Conservation (phyloP, 352 stramenopile species). For the Globisporangium radiosum region DNA sequence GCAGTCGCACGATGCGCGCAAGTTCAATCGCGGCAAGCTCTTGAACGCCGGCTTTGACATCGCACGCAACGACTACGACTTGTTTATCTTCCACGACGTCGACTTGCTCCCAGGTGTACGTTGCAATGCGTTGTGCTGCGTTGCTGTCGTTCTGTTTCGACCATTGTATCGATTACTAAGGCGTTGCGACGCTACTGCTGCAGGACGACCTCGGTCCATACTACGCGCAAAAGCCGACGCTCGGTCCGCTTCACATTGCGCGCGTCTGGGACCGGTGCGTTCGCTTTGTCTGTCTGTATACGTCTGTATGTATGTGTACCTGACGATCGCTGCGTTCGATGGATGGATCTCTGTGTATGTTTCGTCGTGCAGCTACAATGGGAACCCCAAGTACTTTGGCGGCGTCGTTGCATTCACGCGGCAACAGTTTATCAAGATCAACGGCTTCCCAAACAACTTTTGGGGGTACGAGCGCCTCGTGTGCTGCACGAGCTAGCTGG, state of each 20-base stretch:
- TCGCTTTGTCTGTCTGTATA: background rate
- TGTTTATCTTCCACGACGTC: constrained; percentile 96
- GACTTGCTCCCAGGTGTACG: constrained; percentile 85
- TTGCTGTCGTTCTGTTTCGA: background rate
- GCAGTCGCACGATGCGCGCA: constrained; percentile 89
- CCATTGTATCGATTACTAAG: background rate
- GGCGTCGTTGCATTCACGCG: constrained; percentile 89
- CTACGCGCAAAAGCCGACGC: constrained; percentile 64
- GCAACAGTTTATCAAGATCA: constrained; percentile 89
- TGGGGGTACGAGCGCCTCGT: constrained; percentile 52
- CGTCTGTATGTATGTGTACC: background rate
- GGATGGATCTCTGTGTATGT: no score
- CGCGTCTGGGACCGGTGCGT: constrained; percentile 83
- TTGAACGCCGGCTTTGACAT: constrained; percentile 95
- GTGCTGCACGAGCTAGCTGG: no score
- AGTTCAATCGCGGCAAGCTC: constrained; percentile 97
- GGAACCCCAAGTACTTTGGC: constrained; percentile 93
- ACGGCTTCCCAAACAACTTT: constrained; percentile 95
- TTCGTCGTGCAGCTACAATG: constrained; percentile 60
- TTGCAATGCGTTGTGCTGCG: background rate
- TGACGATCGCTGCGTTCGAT: no score
- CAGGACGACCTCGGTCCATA: constrained; percentile 65
- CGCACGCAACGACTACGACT: constrained; percentile 66
- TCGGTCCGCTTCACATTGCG: constrained; percentile 90
- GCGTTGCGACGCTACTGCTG: background rate